These are phyloP conservation scores for Pichia californica DNA, from an alignment of 805 yeast species.

Conservation along the genomic window DNA sequence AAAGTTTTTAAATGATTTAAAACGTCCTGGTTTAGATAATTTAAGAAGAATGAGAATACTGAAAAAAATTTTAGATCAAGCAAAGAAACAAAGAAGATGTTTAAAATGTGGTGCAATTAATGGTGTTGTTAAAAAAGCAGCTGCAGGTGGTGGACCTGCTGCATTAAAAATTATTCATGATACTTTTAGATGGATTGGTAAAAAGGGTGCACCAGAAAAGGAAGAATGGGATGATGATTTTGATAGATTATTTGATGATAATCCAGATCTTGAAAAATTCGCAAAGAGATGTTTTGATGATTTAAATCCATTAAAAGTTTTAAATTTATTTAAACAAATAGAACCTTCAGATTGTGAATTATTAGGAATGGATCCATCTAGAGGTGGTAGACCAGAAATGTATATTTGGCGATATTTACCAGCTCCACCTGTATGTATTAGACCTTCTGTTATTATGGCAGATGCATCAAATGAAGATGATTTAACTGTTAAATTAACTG, in stretches of 20 bases:
- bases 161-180: constrained; percentile 94
- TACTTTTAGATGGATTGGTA: constrained; percentile 92
- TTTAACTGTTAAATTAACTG: constrained; percentile 89
- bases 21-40: constrained; percentile 85
- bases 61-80: constrained; percentile 80
- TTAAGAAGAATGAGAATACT: constrained; percentile 85
- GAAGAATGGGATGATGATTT: constrained; percentile 83
- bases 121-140: constrained; percentile 96
- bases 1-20: constrained; percentile 65
- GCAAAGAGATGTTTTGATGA: constrained; percentile 87
- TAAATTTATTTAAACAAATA: constrained; percentile 81
- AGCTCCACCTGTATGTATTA: constrained; percentile 97
- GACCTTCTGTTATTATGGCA: constrained; percentile 94
- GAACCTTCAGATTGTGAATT: constrained; percentile 86
- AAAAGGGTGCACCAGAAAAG: constrained; percentile 80
- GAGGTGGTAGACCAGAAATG: constrained; percentile 91
- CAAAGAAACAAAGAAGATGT: constrained; percentile 92
- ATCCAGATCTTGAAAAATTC: constrained; percentile 86
- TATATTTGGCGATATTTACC: constrained; percentile 96
- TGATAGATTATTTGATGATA: constrained; percentile 60
- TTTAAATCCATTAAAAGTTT: constrained; percentile 83
- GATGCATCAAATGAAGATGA: constrained; percentile 95
- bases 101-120: constrained; percentile 79
- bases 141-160: constrained; percentile 86
- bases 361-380: constrained; percentile 80